Evolutionary conservation across 768 basidiomycete genomes (phyloP).

Genomic region (Mycena floridula): DNA sequence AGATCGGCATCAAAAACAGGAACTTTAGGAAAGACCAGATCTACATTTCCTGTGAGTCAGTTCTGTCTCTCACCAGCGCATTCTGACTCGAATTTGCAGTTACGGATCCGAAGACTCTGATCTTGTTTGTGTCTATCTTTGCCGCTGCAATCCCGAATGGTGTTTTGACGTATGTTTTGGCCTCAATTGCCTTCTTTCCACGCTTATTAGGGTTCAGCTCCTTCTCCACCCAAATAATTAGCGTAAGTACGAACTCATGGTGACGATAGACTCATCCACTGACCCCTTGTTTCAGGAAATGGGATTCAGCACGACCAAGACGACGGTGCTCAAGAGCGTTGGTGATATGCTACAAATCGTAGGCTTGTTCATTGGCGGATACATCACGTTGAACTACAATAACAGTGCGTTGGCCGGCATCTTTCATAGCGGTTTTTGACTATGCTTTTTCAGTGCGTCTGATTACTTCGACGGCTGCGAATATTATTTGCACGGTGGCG

Average conservation of each 20-base stretch:
- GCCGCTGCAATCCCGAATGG: conserved; percentile 16
- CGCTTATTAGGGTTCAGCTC: no score
- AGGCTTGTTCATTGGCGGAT: conserved; percentile 11
- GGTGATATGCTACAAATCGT: conserved; percentile 16
- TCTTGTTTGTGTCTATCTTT: conserved; percentile 13
- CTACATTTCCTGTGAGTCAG: conserved; percentile 6
- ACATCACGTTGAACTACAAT: conserved; percentile 12
- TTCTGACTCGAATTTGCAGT: not conserved
- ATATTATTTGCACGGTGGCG: conserved; percentile 14
- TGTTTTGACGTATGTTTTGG: no score
- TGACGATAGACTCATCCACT: no score
- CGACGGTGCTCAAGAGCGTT: conserved; percentile 15
- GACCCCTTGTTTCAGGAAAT: conserved; percentile 4
- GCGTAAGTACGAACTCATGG: conserved; percentile 1
- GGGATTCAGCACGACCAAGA: conserved; percentile 14
- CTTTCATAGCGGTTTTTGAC: not conserved
- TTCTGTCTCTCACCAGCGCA: not conserved
- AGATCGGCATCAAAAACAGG: conserved; percentile 19
- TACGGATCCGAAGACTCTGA: conserved; percentile 14
- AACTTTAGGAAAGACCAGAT: conserved; percentile 14
- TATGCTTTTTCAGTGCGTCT: conserved; percentile 8
- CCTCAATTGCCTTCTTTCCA: no score
- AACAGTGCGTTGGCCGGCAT: conserved; percentile 7
- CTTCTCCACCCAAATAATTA: conserved; percentile 14
- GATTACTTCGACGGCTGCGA: conserved; percentile 9